Percentiles rank a stretch among this genome's conserved stretches.
These are phyloP conservation scores for Nissolia schottii DNA, from an alignment of 306 rosid genomes.

Conservation along the genomic window DNA sequence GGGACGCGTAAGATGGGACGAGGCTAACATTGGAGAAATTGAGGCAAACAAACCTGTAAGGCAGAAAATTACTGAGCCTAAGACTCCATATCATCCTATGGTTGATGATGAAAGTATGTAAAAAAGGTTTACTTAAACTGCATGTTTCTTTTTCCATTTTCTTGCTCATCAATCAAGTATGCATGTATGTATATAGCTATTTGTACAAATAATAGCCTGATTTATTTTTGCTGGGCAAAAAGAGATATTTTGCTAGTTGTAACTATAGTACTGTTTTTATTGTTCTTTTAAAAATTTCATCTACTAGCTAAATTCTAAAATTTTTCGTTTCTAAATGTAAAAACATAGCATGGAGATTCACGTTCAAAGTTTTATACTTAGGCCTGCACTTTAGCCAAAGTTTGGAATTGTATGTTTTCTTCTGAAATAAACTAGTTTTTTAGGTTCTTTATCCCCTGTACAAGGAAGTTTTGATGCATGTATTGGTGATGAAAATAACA, in stretches of 20 bases:
- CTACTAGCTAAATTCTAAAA: neutral
- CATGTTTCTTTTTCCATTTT: conserved; percentile 2
- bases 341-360: neutral
- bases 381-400: neutral
- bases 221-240: neutral
- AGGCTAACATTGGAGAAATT: conserved; percentile 78
- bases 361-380: neutral
- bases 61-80: conserved; percentile 98
- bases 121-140: conserved; percentile 10
- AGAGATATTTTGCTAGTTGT: neutral
- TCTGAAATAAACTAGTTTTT: conserved; percentile 15
- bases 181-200: neutral
- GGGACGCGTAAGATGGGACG: conserved; percentile 90
- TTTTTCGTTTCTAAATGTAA: conserved; percentile 5
- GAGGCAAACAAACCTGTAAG: conserved; percentile 97
- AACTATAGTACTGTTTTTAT: neutral
- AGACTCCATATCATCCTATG: conserved; percentile 97
- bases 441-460: conserved; percentile 78
- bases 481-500: conserved; percentile 43
- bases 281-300: neutral
- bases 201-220: neutral
- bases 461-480: conserved; percentile 60
- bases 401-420: neutral
- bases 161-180: neutral
- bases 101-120: conserved; percentile 78